Percentiles rank a stretch among this genome's conserved stretches.
These are phyloP conservation scores for Rauvolfia tetraphylla DNA, from an alignment of 257 asterid species.

Conservation along the genomic window DNA sequence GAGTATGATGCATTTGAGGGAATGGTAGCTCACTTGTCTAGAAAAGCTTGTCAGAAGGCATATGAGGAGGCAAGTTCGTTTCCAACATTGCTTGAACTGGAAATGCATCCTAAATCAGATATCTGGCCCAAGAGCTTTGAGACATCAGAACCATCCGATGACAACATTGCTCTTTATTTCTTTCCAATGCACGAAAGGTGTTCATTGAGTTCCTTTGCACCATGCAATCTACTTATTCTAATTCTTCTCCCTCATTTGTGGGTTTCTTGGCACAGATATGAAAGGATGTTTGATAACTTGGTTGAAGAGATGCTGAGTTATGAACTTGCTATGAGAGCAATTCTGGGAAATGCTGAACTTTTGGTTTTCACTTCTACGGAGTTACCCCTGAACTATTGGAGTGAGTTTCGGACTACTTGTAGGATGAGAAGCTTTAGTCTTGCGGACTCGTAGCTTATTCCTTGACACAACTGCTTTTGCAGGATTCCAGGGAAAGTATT, in stretches of 20 bases:
- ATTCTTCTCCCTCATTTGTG: conserved; percentile 1
- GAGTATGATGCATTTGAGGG: conserved; percentile 34
- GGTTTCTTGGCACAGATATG: conserved; percentile 31
- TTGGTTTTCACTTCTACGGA: conserved; percentile 68
- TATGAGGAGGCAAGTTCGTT: conserved; percentile 38
- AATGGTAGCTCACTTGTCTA: conserved; percentile 56
- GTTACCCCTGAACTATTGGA: conserved; percentile 60
- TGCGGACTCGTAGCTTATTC: not conserved
- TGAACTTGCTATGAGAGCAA: conserved; percentile 61
- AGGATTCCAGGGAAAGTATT: conserved; percentile 58
- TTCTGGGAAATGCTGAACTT: conserved; percentile 62
- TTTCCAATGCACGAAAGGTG: conserved; percentile 58
- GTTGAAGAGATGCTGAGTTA: conserved; percentile 46
- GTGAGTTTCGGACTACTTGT: conserved; percentile 38
- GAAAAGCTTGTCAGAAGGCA: conserved; percentile 48
- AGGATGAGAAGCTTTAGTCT: not conserved
- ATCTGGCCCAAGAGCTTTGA: conserved; percentile 75
- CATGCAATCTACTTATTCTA: not conserved
- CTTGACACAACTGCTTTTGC: conserved; percentile 21
- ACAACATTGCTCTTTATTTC: conserved; percentile 71
- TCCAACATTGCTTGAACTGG: conserved; percentile 48
- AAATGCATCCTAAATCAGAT: conserved; percentile 53
- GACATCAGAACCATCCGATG: conserved; percentile 42
- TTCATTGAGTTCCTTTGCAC: not conserved
- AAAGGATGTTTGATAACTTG: conserved; percentile 42